Percentiles rank a stretch among this genome's conserved stretches.
phyloP scores from a whole-genome alignment of 2,329 filamentous ascomycete species.

The Byssothecium circinans region DNA sequence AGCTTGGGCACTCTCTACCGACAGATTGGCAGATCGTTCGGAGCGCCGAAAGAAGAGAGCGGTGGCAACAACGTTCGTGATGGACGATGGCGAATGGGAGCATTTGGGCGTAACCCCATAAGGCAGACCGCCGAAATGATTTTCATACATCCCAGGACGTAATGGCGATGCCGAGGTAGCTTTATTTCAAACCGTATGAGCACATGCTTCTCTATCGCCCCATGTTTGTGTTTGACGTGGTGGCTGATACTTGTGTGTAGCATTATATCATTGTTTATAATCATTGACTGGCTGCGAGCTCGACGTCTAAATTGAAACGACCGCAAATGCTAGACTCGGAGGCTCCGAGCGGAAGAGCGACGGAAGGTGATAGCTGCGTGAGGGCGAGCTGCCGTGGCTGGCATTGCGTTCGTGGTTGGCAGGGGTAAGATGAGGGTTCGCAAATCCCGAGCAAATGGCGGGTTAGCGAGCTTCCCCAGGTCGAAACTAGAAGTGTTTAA shows the following conservation, averaged over 20 bases:
- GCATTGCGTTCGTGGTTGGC: slow-evolving; percentile 2
- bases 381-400: neutral
- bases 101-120: slow-evolving; percentile 23
- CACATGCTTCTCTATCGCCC: slow-evolving; percentile 17
- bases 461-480: slow-evolving; percentile 4
- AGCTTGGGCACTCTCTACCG: slow-evolving; percentile 7
- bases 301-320: slow-evolving; percentile 1
- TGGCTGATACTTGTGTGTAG: slow-evolving; percentile 12
- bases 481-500: neutral
- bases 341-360: slow-evolving; percentile 7
- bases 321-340: slow-evolving; percentile 5
- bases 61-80: slow-evolving; percentile 26
- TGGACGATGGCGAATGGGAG: slow-evolving; percentile 18
- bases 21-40: slow-evolving; percentile 17
- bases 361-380: neutral
- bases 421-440: slow-evolving; percentile 2
- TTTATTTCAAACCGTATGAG: slow-evolving; percentile 3
- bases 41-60: slow-evolving; percentile 21
- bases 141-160: slow-evolving; percentile 23
- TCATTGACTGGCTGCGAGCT: slow-evolving; percentile 8
- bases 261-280: slow-evolving; percentile 3
- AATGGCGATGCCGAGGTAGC: slow-evolving; percentile 14
- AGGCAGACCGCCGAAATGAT: slow-evolving; percentile 37
- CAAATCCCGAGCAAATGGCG: slow-evolving; percentile 3
- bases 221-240: neutral